Percentiles rank a stretch among this genome's conserved stretches.
Conservation (phyloP, 495 filamentous ascomycete species). For the Daldinia caldariorum region DNA sequence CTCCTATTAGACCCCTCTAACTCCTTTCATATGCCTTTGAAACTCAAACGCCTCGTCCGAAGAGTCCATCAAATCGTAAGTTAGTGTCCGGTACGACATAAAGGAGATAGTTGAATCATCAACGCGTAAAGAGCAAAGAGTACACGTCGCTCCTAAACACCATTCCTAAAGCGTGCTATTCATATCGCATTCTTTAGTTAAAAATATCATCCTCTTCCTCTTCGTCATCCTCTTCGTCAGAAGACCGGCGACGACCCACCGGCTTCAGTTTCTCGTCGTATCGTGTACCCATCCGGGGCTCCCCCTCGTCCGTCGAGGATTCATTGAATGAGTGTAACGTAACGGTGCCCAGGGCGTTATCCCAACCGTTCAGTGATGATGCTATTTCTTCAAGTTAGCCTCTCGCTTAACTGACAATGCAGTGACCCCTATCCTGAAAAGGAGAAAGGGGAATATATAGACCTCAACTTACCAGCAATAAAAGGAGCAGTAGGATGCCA, state of each 20-base stretch:
- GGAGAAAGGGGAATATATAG: neutral
- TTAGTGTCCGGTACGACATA: constrained; percentile 1
- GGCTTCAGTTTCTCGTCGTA: constrained; percentile 61
- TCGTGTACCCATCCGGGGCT: constrained; percentile 66
- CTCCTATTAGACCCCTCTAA: neutral
- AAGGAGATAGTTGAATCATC: neutral
- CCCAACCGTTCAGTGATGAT: constrained; percentile 82
- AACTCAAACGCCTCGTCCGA: neutral
- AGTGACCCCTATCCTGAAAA: too few species aligned
- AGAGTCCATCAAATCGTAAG: constrained; percentile 13
- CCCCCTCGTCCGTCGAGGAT: constrained; percentile 69
- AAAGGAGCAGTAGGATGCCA: constrained; percentile 95
- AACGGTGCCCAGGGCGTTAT: constrained; percentile 73
- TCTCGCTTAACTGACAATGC: neutral
- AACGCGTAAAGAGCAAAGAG: neutral
- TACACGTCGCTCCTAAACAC: neutral
- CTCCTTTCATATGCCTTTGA: constrained; percentile 5
- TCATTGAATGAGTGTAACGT: constrained; percentile 82
- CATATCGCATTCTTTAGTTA: neutral
- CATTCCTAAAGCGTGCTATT: neutral
- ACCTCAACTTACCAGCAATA: constrained; percentile 73
- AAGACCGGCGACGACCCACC: constrained; percentile 7
- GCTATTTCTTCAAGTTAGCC: constrained; percentile 57
- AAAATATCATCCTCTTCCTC: constrained; percentile 1
- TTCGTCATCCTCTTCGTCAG: constrained; percentile 26